Base-by-base conservation (phyloP, 352 stramenopile genomes). In the Pythium sp. region DNA sequence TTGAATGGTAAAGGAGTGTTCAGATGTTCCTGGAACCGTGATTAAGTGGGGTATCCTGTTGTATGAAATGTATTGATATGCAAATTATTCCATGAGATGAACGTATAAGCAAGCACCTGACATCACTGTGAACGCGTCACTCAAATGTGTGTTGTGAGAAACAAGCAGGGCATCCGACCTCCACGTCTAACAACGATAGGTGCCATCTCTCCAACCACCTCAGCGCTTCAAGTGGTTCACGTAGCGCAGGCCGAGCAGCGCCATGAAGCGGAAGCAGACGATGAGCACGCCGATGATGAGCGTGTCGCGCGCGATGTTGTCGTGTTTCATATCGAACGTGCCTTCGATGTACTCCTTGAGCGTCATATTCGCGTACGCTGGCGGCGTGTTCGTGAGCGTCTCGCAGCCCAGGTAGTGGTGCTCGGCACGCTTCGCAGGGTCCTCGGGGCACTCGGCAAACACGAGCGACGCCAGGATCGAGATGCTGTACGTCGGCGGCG, bases 221-320 rank as follows among this genome's bases (percentile, higher is more conserved):
- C 79, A 85, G 20, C 76, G 71, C 65, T 86, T 87, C 41, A 84
- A 69, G 36, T 87, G 77, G 63, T 70, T 87, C 24, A 89, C 71
- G 68, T 84, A 87, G 22, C 80, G 79, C 53, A 87, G 68, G 0
- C 66, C 76, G 5, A 87, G 58, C 34, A 86, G 59, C n/a, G 79
- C 81, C 1, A 87, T 53, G 28, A 86, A n/a, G 1, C 79, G 77
- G 60, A 84, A 87, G 6, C 65, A 70, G 9, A 76, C 71, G 62
- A 87, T 89, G 71, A 83, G 74, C 41, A 72, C 65, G 46, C 58
- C 51, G 5, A 84, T 61, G 5, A 84, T 53, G 28, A 79, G 22
- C 20, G 75, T 58, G 43, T 82, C 79, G 43, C 69, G 72, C 15
- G 58, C 32, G 26, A 81, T 72, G 59, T 78, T 28, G 28, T 71